Evolutionary conservation across 2,329 filamentous ascomycete species (phyloP).

Genomic region (Pyricularia sp.): DNA sequence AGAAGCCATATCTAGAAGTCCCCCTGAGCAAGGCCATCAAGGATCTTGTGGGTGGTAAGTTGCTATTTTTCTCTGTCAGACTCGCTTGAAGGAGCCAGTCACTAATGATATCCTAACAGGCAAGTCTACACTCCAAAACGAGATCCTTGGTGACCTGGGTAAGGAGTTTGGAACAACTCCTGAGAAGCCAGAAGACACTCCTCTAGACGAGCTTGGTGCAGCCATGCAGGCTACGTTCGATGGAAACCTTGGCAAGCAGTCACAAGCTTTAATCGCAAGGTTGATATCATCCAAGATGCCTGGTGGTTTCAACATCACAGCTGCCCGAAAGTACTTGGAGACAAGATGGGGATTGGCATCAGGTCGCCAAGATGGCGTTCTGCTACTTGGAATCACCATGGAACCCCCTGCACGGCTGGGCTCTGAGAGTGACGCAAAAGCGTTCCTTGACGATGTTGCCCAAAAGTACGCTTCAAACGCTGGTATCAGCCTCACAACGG

Average conservation of each 20-base stretch:
- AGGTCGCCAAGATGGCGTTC: conserved; percentile 81
- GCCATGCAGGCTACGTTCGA: conserved; percentile 98
- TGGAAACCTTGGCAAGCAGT: conserved; percentile 94
- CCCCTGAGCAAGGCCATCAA: conserved; percentile 96
- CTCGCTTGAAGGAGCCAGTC: background rate
- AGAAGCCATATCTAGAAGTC: conserved; percentile 81
- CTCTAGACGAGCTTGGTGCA: conserved; percentile 86
- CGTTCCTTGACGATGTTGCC: conserved; percentile 74
- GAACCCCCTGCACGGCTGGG: conserved; percentile 81
- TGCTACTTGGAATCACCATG: conserved; percentile 82
- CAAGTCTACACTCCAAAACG: conserved; percentile 97
- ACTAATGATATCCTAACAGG: conserved; percentile 36
- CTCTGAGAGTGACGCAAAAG: conserved; percentile 82
- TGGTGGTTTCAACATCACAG: conserved; percentile 96
- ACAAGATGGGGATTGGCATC: conserved; percentile 78
- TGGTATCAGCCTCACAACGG: conserved; percentile 71
- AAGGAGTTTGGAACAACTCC: conserved; percentile 98
- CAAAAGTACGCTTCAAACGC: conserved; percentile 80
- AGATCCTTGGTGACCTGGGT: conserved; percentile 92
- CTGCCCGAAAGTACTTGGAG: conserved; percentile 89
- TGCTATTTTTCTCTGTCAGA: background rate
- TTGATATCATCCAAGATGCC: conserved; percentile 99
- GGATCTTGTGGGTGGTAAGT: conserved; percentile 88
- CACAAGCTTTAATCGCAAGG: conserved; percentile 80
- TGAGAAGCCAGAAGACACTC: conserved; percentile 96